Conservation (phyloP, 2,329 filamentous ascomycete genomes). For the Botryotinia calthae region DNA sequence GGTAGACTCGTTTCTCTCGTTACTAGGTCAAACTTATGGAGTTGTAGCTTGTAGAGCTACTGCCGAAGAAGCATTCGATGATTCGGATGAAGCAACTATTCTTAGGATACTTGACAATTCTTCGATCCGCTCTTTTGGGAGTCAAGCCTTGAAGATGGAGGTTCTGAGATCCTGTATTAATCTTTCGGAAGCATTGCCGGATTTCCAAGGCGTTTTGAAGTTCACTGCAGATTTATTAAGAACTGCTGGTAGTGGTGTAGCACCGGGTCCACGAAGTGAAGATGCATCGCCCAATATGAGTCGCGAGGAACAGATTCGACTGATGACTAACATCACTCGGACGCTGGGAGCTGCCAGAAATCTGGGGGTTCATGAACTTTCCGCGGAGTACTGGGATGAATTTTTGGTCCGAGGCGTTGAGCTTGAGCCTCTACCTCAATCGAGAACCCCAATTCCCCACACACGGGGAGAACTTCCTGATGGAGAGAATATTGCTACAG, state of each 20-base stretch:
- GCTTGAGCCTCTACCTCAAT: slow-evolving; percentile 60
- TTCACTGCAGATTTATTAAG: slow-evolving; percentile 83
- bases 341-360: slow-evolving; percentile 76
- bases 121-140: slow-evolving; percentile 67
- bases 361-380: slow-evolving; percentile 66
- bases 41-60: slow-evolving; percentile 45
- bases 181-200: slow-evolving; percentile 88
- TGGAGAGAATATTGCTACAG: slow-evolving; percentile 41
- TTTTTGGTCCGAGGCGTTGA: slow-evolving; percentile 80
- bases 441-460: slow-evolving; percentile 65
- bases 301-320: slow-evolving; percentile 78
- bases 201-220: slow-evolving; percentile 84
- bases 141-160: slow-evolving; percentile 76
- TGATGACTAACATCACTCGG: slow-evolving; percentile 82
- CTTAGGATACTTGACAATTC: slow-evolving; percentile 60
- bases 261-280: slow-evolving; percentile 66
- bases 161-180: slow-evolving; percentile 87
- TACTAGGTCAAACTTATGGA: slow-evolving; percentile 62
- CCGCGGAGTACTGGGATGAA: slow-evolving; percentile 94
- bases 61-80: slow-evolving; percentile 36
- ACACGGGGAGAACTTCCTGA: slow-evolving; percentile 49
- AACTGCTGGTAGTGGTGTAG: slow-evolving; percentile 76
- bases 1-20: slow-evolving; percentile 60
- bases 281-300: slow-evolving; percentile 69
- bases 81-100: slow-evolving; percentile 53